phyloP scores from a whole-genome alignment of 2,329 filamentous ascomycete genomes.

The Ascochyta clinopodiicola region DNA sequence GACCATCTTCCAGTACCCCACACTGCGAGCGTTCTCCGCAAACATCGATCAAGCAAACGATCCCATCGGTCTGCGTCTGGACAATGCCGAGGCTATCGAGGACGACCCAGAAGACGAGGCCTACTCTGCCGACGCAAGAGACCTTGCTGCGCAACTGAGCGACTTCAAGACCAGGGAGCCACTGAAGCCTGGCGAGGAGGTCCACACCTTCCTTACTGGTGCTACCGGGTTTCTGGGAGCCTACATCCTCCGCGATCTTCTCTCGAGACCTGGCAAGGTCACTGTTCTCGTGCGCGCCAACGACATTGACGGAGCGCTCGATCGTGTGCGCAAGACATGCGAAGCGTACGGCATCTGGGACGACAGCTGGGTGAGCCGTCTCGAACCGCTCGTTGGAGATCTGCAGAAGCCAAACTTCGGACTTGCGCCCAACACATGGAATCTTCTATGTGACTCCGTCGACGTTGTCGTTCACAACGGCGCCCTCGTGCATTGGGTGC shows the following conservation, averaged over 20 bases:
- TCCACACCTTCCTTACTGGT: conserved; percentile 82
- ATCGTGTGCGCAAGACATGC: conserved; percentile 71
- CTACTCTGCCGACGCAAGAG: conserved; percentile 61
- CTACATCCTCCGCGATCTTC: conserved; percentile 77
- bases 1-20: conserved; percentile 72
- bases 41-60: conserved; percentile 60
- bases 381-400: conserved; percentile 76
- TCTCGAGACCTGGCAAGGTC: conserved; percentile 69
- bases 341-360: conserved; percentile 82
- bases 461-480: conserved; percentile 82
- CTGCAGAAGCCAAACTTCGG: conserved; percentile 76
- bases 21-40: conserved; percentile 62
- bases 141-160: conserved; percentile 57
- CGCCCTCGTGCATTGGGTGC: conserved; percentile 75
- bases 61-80: conserved; percentile 55
- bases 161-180: conserved; percentile 51
- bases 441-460: conserved; percentile 67
- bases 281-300: conserved; percentile 79
- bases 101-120: conserved; percentile 59
- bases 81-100: conserved; percentile 47
- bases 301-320: conserved; percentile 64
- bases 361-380: conserved; percentile 68
- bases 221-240: conserved; percentile 89
- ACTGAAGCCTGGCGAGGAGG: conserved; percentile 45
- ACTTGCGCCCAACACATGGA: conserved; percentile 70